These are phyloP conservation scores for Nakazawaea populi DNA, from an alignment of 805 yeast species.

Conservation along the genomic window DNA sequence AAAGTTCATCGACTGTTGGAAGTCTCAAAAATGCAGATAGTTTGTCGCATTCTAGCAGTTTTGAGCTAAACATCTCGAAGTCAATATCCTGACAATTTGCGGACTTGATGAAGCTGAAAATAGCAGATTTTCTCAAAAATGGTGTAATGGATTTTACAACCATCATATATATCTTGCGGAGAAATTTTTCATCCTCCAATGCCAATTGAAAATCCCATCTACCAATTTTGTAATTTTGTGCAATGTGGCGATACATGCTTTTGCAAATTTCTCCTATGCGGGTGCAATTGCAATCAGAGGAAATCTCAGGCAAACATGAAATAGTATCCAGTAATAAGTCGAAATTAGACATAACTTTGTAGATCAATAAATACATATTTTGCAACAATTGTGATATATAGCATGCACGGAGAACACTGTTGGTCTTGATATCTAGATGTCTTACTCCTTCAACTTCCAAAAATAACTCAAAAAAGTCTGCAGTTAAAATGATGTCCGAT, in stretches of 20 bases:
- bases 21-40: constrained; percentile 45
- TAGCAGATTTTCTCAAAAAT: constrained; percentile 56
- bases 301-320: neutral
- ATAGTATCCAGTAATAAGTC: neutral
- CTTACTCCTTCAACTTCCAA: constrained; percentile 44
- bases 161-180: constrained; percentile 44
- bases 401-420: constrained; percentile 42
- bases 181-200: constrained; percentile 19
- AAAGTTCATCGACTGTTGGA: constrained; percentile 27
- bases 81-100: constrained; percentile 35
- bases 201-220: neutral
- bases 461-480: constrained; percentile 49
- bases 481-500: constrained; percentile 8
- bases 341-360: constrained; percentile 16
- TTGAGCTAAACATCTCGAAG: constrained; percentile 18
- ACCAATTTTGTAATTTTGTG: neutral
- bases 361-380: constrained; percentile 20
- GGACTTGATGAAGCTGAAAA: constrained; percentile 48
- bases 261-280: constrained; percentile 8
- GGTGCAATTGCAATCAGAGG: neutral
- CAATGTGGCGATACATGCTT: constrained; percentile 13
- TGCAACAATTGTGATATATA: constrained; percentile 51
- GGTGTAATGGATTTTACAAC: constrained; percentile 53
- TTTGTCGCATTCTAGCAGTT: constrained; percentile 45
- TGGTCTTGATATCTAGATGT: constrained; percentile 37